phyloP scores from a whole-genome alignment of 2,329 filamentous ascomycete genomes.

The Scortechinia acanthostroma region DNA sequence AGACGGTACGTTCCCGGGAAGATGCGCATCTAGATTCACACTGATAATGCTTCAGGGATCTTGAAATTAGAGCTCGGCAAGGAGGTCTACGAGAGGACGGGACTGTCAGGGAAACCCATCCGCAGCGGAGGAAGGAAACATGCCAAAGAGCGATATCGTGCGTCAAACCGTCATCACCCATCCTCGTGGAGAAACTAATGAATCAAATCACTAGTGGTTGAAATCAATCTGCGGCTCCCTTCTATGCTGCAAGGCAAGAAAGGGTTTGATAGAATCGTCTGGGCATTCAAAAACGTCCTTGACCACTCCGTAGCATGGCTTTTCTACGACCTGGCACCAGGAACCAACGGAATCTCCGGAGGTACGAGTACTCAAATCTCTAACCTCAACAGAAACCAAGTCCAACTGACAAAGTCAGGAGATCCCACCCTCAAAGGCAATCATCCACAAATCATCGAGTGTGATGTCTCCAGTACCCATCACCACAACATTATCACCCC shows the following conservation, averaged over 20 bases:
- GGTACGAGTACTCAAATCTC: conserved; percentile 12
- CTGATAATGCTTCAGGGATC: conserved; percentile 25
- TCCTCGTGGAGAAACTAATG: too few relatives aligned
- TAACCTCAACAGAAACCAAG: background rate
- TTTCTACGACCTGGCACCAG: conserved; percentile 33
- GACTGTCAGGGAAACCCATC: conserved; percentile 42
- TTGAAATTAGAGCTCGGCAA: conserved; percentile 46
- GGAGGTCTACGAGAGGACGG: conserved; percentile 46
- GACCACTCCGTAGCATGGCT: conserved; percentile 42
- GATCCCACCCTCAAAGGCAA: background rate
- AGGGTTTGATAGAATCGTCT: conserved; percentile 47
- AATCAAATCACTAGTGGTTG: conserved; percentile 35
- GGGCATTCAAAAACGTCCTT: conserved; percentile 50
- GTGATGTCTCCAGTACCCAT: background rate
- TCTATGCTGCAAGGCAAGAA: conserved; percentile 55
- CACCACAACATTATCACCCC: background rate
- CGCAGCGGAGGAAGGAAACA: conserved; percentile 49
- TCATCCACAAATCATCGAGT: background rate
- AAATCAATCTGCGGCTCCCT: conserved; percentile 42
- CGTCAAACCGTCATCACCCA: conserved; percentile 9
- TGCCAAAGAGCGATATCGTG: conserved; percentile 43
- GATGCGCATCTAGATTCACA: background rate
- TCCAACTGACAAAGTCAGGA: background rate
- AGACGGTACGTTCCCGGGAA: conserved; percentile 29
- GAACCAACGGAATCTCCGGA: conserved; percentile 8